Evolutionary conservation across 2,329 filamentous ascomycete genomes (phyloP).

Genomic region (Tolypocladium tundrense): DNA sequence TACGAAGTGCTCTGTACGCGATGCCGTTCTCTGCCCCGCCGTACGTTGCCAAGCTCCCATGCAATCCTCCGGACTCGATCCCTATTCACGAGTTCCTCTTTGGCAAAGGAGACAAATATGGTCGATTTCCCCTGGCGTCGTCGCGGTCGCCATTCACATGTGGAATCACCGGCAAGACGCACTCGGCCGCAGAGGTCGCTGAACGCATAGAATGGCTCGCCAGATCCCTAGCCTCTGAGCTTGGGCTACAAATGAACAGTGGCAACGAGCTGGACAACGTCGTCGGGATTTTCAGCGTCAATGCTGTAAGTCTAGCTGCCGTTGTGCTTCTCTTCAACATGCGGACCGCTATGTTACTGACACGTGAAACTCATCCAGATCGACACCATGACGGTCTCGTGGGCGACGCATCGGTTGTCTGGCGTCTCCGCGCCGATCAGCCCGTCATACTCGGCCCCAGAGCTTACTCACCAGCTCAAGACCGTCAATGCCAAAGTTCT

Average conservation of each 20-base stretch:
- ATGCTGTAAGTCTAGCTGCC: conserved; percentile 34
- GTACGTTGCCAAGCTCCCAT: conserved; percentile 6
- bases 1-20: not conserved
- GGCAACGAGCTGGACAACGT: conserved; percentile 72
- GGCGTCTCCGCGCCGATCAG: conserved; percentile 62
- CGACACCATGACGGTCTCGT: conserved; percentile 40
- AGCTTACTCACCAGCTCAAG: conserved; percentile 57
- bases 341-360: conserved; percentile 21
- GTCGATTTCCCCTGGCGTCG: conserved; percentile 46
- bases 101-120: conserved; percentile 46
- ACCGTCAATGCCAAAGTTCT: conserved; percentile 54
- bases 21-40: conserved; percentile 9
- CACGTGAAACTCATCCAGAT: conserved; percentile 44
- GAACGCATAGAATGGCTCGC: conserved; percentile 50
- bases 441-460: conserved; percentile 54
- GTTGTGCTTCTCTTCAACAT: too few species aligned
- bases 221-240: conserved; percentile 50
- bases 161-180: conserved; percentile 54
- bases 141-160: conserved; percentile 63
- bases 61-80: conserved; percentile 46
- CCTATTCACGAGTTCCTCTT: conserved; percentile 62
- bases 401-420: conserved; percentile 56
- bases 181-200: conserved; percentile 49
- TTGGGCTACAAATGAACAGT: conserved; percentile 59
- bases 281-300: conserved; percentile 59